Conservation (phyloP, 805 yeast species). For the Candida coquimbonensis region DNA sequence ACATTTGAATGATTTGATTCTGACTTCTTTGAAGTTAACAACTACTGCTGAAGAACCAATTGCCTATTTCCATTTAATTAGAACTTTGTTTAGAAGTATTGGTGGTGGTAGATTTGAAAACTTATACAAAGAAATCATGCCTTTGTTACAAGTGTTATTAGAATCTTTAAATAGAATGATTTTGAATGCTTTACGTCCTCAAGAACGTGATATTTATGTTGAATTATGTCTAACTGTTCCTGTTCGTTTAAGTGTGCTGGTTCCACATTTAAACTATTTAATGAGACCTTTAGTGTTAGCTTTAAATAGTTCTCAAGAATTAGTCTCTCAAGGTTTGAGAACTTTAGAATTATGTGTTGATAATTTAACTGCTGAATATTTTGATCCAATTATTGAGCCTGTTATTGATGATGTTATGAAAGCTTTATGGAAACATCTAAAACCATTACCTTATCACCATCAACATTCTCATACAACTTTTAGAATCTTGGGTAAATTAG, state of each 20-base stretch:
- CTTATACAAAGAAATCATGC: conserved; percentile 87
- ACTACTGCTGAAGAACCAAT: conserved; percentile 87
- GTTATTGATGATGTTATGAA: conserved; percentile 91
- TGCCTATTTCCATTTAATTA: conserved; percentile 78
- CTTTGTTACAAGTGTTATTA: conserved; percentile 76
- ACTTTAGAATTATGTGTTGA: conserved; percentile 95
- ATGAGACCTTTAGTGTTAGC: conserved; percentile 92
- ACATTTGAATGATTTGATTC: conserved; percentile 74
- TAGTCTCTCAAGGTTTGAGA: conserved; percentile 89
- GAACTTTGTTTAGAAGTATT: conserved; percentile 87
- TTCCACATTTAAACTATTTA: conserved; percentile 82
- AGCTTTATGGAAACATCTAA: conserved; percentile 84
- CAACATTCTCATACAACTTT: conserved; percentile 94
- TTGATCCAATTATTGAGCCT: conserved; percentile 96
- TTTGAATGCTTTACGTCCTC: conserved; percentile 75
- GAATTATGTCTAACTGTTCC: conserved; percentile 95
- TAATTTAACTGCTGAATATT: conserved; percentile 90
- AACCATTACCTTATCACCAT: conserved; percentile 91
- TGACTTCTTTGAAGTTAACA: conserved; percentile 70
- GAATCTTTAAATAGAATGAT: conserved; percentile 83
- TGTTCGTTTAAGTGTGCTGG: conserved; percentile 85
- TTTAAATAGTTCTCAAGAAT: conserved; percentile 80
- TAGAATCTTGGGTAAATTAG: conserved; percentile 87
- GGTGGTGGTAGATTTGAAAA: conserved; percentile 97
- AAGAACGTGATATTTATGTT: conserved; percentile 89